A percentile compares a stretch with the other conserved stretches of the same genome.
Conservation (phyloP, 345 rosid species). For the Populus tremula region DNA sequence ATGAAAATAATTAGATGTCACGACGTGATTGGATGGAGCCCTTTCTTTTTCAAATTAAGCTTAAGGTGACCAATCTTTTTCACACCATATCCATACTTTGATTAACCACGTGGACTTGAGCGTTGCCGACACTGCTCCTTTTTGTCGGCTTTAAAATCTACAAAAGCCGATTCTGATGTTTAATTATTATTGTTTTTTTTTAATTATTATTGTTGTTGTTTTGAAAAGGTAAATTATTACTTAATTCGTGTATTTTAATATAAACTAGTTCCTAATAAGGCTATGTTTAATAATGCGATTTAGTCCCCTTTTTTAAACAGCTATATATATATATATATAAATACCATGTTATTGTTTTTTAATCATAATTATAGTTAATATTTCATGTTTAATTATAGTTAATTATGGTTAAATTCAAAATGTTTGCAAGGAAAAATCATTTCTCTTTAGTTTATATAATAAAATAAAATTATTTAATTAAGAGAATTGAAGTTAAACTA, state of each 20-base stretch:
- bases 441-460: no score
- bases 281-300: no score
- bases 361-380: not conserved
- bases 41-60: not conserved
- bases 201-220: not conserved
- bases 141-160: not conserved
- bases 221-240: no score
- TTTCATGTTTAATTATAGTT: no score
- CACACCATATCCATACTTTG: not conserved
- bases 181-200: not conserved
- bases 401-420: no score
- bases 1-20: constrained; percentile 4
- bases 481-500: no score
- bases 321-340: no score
- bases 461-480: no score
- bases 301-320: no score
- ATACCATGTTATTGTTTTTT: not conserved
- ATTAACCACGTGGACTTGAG: constrained; percentile 7
- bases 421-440: no score
- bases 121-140: constrained; percentile 27
- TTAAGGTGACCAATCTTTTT: not conserved
- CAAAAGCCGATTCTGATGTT: not conserved
- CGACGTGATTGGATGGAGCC: not conserved
- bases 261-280: no score
- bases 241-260: no score